phyloP scores from a whole-genome alignment of 768 basidiomycete species.

The Kwoniella mangroviensis region DNA sequence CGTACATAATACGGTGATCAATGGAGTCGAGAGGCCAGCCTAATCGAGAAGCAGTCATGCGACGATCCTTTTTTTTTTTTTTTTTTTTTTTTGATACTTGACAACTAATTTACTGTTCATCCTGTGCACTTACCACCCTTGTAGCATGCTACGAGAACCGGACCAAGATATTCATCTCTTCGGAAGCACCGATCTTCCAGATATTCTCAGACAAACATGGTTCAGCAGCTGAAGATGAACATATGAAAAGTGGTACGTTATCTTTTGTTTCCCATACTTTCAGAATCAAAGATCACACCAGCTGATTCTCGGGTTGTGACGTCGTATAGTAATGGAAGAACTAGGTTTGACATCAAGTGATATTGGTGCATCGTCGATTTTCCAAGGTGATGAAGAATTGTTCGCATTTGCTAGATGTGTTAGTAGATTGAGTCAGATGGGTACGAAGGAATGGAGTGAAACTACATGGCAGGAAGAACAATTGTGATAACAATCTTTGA shows the following conservation, averaged over 20 bases:
- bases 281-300: not conserved
- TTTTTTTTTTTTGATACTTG: no score
- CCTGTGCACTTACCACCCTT: not conserved
- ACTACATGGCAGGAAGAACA: constrained; percentile 34
- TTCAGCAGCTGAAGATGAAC: constrained; percentile 61
- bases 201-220: constrained; percentile 77
- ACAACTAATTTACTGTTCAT: no score
- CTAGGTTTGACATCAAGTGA: constrained; percentile 78
- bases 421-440: constrained; percentile 58
- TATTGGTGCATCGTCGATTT: constrained; percentile 84
- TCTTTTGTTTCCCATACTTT: no score
- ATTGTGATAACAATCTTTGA: not conserved
- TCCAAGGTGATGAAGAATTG: constrained; percentile 93
- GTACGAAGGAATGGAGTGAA: constrained; percentile 82
- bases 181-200: constrained; percentile 86
- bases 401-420: constrained; percentile 93
- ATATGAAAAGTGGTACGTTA: constrained; percentile 77
- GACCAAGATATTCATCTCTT: constrained; percentile 90
- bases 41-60: no score
- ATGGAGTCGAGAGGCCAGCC: no score
- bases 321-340: constrained; percentile 79
- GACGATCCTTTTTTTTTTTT: no score
- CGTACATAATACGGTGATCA: no score
- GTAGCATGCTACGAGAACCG: constrained; percentile 92
- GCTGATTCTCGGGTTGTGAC: not conserved